Evolutionary conservation across 179 eudicot species (phyloP).

Genomic region (Kewa caespitosa): DNA sequence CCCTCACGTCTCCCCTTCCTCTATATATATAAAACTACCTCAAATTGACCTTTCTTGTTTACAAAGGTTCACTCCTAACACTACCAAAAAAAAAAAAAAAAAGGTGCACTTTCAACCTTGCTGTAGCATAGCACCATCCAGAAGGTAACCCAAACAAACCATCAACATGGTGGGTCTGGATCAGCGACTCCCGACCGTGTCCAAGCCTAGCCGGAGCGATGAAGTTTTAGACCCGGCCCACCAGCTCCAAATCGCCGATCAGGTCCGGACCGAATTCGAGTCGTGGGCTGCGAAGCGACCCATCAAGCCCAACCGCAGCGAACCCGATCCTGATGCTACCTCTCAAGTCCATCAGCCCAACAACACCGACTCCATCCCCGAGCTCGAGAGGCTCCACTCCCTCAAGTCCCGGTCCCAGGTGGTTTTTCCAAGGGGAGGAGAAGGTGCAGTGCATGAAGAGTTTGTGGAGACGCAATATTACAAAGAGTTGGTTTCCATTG

Average conservation of each 20-base stretch:
- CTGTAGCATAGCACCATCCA: not conserved
- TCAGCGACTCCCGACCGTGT: conserved; percentile 19
- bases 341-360: conserved; percentile 13
- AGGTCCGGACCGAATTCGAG: conserved; percentile 46
- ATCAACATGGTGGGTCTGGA: conserved; percentile 20
- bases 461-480: conserved; percentile 70
- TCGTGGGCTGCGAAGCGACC: conserved; percentile 56
- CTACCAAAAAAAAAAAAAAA: no score
- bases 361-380: conserved; percentile 33
- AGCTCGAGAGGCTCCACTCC: conserved; percentile 49
- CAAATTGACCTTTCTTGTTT: not conserved
- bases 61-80: not conserved
- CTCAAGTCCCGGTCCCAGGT: conserved; percentile 47
- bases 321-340: conserved; percentile 46
- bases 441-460: conserved; percentile 36
- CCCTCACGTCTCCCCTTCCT: not conserved
- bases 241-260: conserved; percentile 42
- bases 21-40: not conserved
- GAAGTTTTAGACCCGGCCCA: conserved; percentile 49
- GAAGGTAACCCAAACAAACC: not conserved
- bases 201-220: conserved; percentile 77
- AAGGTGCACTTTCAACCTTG: no score
- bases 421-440: conserved; percentile 26
- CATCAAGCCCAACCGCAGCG: conserved; percentile 62
- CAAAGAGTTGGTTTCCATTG: conserved; percentile 49